These are phyloP conservation scores for Fomitopsis serialis DNA, from an alignment of 768 basidiomycete species.

Conservation along the genomic window DNA sequence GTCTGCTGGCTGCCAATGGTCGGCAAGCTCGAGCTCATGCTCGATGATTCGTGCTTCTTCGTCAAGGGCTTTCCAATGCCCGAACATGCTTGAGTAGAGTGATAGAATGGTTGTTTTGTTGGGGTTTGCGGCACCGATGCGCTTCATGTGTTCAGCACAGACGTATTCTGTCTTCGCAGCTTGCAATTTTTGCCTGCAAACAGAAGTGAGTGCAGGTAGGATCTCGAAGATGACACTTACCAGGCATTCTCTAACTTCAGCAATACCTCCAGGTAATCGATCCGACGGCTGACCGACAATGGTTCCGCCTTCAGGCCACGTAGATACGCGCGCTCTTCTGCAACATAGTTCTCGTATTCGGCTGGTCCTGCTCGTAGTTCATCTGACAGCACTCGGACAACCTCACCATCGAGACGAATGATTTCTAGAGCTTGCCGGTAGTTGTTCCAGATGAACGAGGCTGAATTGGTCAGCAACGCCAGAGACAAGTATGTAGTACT, in stretches of 20 bases:
- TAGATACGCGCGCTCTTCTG: constrained; percentile 5
- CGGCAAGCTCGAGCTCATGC: constrained; percentile 4
- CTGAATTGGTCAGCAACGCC: background rate
- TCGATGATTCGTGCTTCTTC: constrained; percentile 9
- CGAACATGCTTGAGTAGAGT: background rate
- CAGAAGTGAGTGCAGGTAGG: constrained; percentile 3
- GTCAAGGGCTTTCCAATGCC: background rate
- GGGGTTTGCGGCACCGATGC: background rate
- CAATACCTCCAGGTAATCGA: too few relatives aligned
- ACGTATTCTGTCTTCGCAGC: background rate
- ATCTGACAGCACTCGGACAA: background rate
- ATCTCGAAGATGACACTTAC: too few relatives aligned
- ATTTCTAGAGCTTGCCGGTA: constrained; percentile 3
- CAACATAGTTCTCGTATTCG: constrained; percentile 8
- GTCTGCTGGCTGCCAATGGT: constrained; percentile 10
- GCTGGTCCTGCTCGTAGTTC: background rate
- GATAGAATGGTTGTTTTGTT: background rate
- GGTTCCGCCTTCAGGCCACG: too few relatives aligned
- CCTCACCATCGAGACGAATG: constrained; percentile 1
- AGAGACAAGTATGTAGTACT: background rate
- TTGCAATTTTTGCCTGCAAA: constrained; percentile 7
- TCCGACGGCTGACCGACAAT: too few relatives aligned
- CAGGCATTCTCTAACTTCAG: too few relatives aligned
- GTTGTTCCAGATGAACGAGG: constrained; percentile 8
- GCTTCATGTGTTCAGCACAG: too few relatives aligned